Conservation (phyloP, 495 filamentous ascomycete genomes). For the Xanthoparmelia taractica region DNA sequence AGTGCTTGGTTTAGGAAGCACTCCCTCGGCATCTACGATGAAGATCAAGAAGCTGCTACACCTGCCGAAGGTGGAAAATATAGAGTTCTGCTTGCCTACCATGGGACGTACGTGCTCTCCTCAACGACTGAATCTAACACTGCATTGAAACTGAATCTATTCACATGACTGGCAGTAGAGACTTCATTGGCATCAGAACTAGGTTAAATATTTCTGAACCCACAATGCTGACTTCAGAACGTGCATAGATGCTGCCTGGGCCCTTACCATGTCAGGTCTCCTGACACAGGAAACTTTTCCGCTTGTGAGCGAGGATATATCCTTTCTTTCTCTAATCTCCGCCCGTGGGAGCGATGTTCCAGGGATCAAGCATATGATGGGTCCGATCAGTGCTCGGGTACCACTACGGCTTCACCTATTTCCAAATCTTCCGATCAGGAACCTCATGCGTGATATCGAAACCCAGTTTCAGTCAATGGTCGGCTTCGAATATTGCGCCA, state of each 20-base stretch:
- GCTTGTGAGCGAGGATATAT: background rate
- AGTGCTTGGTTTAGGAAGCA: background rate
- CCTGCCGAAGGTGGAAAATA: background rate
- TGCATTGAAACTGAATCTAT: too few species aligned
- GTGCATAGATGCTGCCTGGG: slow-evolving; percentile 7
- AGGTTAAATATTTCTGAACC: background rate
- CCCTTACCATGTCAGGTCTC: background rate
- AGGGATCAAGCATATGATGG: background rate
- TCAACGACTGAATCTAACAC: background rate
- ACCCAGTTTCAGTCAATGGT: background rate
- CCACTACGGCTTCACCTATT: background rate
- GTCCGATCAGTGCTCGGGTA: slow-evolving; percentile 3
- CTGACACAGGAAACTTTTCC: background rate
- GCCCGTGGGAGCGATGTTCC: background rate
- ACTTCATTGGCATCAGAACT: background rate
- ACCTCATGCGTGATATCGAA: background rate
- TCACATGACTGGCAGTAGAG: background rate
- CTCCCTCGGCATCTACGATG: background rate
- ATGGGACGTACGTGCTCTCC: background rate
- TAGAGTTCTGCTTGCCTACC: background rate
- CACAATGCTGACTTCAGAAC: background rate
- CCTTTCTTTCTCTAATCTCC: background rate
- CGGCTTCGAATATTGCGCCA: slow-evolving; percentile 3
- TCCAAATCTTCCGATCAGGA: background rate
- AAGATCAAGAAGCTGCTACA: slow-evolving; percentile 3